Percentiles rank a stretch among this genome's conserved stretches.
Evolutionary conservation across 352 stramenopile species (phyloP).

Genomic region (Globisporangium megalacanthum): DNA sequence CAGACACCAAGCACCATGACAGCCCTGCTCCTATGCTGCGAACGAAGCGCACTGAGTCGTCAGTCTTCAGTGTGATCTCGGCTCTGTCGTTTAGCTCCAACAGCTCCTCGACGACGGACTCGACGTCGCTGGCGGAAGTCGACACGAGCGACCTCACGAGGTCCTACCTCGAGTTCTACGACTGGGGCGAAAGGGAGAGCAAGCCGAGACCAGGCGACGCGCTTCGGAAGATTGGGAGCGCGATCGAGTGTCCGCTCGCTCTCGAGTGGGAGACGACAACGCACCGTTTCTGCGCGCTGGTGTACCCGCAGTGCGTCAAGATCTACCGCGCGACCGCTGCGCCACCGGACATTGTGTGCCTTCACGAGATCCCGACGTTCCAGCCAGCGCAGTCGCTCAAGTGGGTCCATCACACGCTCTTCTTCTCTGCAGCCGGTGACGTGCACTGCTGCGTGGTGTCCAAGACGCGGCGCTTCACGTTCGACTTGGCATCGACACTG

Average conservation of each 20-base stretch:
- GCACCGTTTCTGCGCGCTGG: slow-evolving; percentile 46
- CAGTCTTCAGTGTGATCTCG: slow-evolving; percentile 41
- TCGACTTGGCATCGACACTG: slow-evolving; percentile 50
- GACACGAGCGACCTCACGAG: slow-evolving; percentile 42
- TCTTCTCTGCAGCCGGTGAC: slow-evolving; percentile 48
- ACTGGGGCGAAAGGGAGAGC: slow-evolving; percentile 30
- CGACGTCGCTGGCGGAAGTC: slow-evolving; percentile 2
- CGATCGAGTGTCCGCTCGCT: slow-evolving; percentile 47
- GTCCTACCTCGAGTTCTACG: slow-evolving; percentile 69
- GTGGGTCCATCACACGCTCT: slow-evolving; percentile 71
- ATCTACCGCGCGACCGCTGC: slow-evolving; percentile 36
- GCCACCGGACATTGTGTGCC: slow-evolving; percentile 24
- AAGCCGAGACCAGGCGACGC: slow-evolving; percentile 10
- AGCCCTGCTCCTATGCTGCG: slow-evolving; percentile 31
- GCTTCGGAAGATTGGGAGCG: slow-evolving; percentile 21
- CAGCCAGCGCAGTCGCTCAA: slow-evolving; percentile 34
- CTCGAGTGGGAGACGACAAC: slow-evolving; percentile 57
- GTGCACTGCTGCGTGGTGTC: slow-evolving; percentile 67
- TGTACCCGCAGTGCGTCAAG: slow-evolving; percentile 40
- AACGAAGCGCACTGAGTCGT: slow-evolving; percentile 44
- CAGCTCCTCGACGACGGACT: slow-evolving; percentile 11
- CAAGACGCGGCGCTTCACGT: slow-evolving; percentile 44
- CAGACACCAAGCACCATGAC: slow-evolving; percentile 20
- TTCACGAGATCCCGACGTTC: slow-evolving; percentile 53
- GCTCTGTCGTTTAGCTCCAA: slow-evolving; percentile 20